Base-by-base conservation (phyloP, 768 basidiomycete genomes). In the Leccinum fibrillosum region DNA sequence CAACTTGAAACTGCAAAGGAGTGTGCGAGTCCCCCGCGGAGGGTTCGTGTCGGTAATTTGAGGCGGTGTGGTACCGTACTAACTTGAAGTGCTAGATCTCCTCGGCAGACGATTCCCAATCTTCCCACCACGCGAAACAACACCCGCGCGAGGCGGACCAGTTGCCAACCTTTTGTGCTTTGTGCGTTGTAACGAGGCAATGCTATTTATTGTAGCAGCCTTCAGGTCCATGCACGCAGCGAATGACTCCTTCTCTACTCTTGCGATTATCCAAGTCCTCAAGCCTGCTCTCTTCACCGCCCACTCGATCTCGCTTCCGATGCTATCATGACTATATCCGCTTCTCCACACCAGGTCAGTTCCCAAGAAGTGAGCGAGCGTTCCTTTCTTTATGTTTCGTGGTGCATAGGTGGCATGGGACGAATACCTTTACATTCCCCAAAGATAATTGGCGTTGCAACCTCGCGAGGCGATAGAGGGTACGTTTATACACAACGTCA, bases 381-480 rank as follows among this genome's bases (percentile, higher is more conserved):
- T 8, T 26, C 28, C 13, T 21, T 44, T 60, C 52, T 32, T 64
- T 55, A 69, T 59, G 48, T 56, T n/a, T 30, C 25, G 15, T 35
- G 45, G 25, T 28, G 37, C 50, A 49, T 63, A 87, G 88, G 81
- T 54, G 88, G 88, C 26, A 75, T 79, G 49, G 79, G 82, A 26
- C 82, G 92, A 59, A 75, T 94, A 37, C 89, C 89, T 52, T 75
- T 94, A 30, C 79, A 80, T 35, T 89, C 89, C 25, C 85, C 90
- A 1, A 90, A 89, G 64, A 79, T 93, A 51, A 86, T 92, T 56
- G 91, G 92, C 12, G 78, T 88, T 34, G 84, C 85, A 6, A 86
- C 81, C 57, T 89, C 89, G 21, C 81, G 92, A 47, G 92, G 92
- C 44, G 86, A 86, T 65, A 78, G 91, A 72, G 80, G 81, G 92